These are phyloP conservation scores for Fusarium zealandicum DNA, from an alignment of 2,329 filamentous ascomycete genomes.

Conservation along the genomic window DNA sequence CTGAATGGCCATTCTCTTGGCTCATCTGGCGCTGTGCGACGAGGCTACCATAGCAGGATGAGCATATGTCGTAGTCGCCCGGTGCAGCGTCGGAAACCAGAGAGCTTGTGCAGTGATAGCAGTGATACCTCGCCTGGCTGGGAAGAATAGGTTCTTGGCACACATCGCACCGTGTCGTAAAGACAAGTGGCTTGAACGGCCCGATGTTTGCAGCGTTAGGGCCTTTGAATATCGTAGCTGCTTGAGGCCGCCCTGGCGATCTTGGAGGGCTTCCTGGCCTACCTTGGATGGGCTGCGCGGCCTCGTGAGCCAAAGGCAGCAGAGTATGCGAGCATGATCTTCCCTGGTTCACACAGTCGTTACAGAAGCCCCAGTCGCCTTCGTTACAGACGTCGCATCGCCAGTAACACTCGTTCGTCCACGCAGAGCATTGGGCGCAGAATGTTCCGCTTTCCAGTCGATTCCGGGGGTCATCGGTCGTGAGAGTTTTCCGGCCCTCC, in stretches of 20 bases:
- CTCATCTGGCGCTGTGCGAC: conserved; percentile 70
- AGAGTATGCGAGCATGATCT: conserved; percentile 82
- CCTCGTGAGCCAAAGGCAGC: conserved; percentile 74
- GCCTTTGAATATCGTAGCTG: conserved; percentile 57
- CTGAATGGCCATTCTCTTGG: conserved; percentile 75
- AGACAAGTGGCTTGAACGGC: conserved; percentile 72
- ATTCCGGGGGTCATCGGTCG: conserved; percentile 70
- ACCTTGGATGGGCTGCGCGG: conserved; percentile 43
- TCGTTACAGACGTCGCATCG: conserved; percentile 86
- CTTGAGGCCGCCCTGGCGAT: conserved; percentile 55
- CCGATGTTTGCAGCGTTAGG: conserved; percentile 56
- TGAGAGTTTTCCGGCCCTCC: conserved; percentile 64
- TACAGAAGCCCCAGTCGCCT: conserved; percentile 95
- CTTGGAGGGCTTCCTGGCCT: conserved; percentile 51
- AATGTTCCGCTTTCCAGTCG: conserved; percentile 83
- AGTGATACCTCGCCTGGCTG: conserved; percentile 77
- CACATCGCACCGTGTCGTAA: conserved; percentile 79
- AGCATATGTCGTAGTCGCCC: conserved; percentile 90
- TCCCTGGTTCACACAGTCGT: conserved; percentile 83
- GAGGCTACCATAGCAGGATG: conserved; percentile 75
- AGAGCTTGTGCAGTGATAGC: conserved; percentile 71
- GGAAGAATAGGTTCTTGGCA: conserved; percentile 78
- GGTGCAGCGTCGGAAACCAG: conserved; percentile 55
- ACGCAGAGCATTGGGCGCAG: conserved; percentile 76
- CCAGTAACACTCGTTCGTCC: conserved; percentile 88